Percentiles rank a stretch among this genome's conserved stretches.
phyloP scores from a whole-genome alignment of 1,139 yeast species.

The Pichia sp. region DNA sequence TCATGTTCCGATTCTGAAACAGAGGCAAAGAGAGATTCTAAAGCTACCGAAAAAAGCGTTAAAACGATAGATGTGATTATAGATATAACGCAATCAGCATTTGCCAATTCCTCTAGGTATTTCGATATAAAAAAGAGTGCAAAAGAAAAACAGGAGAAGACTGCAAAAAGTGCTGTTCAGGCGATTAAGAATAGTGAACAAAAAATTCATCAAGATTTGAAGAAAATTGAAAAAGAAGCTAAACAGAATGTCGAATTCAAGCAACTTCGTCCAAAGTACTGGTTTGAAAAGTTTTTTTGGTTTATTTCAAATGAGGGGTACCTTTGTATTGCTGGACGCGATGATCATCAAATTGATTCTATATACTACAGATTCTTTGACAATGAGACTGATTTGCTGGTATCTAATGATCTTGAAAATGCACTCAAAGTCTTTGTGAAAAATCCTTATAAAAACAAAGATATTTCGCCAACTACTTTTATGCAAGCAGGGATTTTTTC shows the following conservation, averaged over 20 bases:
- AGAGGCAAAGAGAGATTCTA: not conserved
- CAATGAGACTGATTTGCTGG: slow-evolving; percentile 65
- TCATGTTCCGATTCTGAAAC: slow-evolving; percentile 32
- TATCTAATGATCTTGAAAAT: slow-evolving; percentile 72
- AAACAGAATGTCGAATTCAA: slow-evolving; percentile 48
- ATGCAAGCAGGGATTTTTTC: slow-evolving; percentile 88
- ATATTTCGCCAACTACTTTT: slow-evolving; percentile 78
- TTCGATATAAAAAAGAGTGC: slow-evolving; percentile 78
- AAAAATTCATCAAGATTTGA: slow-evolving; percentile 70
- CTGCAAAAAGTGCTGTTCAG: slow-evolving; percentile 69
- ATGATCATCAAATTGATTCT: slow-evolving; percentile 77
- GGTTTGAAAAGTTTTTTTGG: slow-evolving; percentile 96
- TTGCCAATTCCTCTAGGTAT: slow-evolving; percentile 85
- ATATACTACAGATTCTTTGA: slow-evolving; percentile 73
- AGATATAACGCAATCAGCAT: slow-evolving; percentile 70
- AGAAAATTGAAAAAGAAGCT: slow-evolving; percentile 61
- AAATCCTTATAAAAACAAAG: slow-evolving; percentile 60
- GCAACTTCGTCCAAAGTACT: slow-evolving; percentile 65
- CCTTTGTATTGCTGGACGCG: slow-evolving; percentile 82
- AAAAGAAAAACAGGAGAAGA: slow-evolving; percentile 72
- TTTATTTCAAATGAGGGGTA: slow-evolving; percentile 87
- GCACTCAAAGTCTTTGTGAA: slow-evolving; percentile 75
- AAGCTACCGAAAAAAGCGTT: slow-evolving; percentile 19
- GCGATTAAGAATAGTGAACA: slow-evolving; percentile 85
- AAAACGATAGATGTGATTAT: slow-evolving; percentile 53